Evolutionary conservation across 2,329 filamentous ascomycete species (phyloP).

Genomic region (Aureobasidium sp.): DNA sequence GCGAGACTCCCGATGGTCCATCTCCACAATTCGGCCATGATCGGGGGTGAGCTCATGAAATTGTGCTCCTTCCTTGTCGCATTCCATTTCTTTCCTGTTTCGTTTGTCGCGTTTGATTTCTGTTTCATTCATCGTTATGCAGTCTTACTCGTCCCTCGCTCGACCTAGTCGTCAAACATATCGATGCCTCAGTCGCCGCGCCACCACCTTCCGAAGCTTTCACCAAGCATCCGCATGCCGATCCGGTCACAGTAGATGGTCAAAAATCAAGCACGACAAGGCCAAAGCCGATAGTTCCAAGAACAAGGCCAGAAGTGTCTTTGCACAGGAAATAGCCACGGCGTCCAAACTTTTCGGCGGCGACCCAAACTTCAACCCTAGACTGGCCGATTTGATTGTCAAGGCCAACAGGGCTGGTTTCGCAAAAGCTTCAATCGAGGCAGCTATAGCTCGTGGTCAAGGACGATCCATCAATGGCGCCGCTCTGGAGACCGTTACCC

Average conservation of each 20-base stretch:
- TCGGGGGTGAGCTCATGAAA: not conserved
- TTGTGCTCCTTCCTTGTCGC: not conserved
- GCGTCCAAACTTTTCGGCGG: constrained; percentile 74
- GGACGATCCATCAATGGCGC: constrained; percentile 69
- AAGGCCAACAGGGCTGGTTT: constrained; percentile 80
- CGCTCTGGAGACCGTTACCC: constrained; percentile 66
- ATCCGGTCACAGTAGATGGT: constrained; percentile 88
- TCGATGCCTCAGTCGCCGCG: constrained; percentile 13
- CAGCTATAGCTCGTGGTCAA: constrained; percentile 80
- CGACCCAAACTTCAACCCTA: constrained; percentile 66
- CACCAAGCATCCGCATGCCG: constrained; percentile 16
- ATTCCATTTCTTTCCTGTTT: not conserved
- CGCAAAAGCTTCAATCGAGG: constrained; percentile 77
- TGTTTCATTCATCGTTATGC: not conserved
- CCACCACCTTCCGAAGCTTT: constrained; percentile 12
- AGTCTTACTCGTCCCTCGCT: constrained; percentile 3
- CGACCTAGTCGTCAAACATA: not conserved
- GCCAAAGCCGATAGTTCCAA: constrained; percentile 76
- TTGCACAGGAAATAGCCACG: constrained; percentile 66
- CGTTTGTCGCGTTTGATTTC: not conserved
- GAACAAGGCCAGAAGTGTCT: constrained; percentile 59
- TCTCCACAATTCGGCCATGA: not conserved
- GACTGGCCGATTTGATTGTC: constrained; percentile 64
- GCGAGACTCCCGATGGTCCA: not conserved
- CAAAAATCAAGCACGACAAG: constrained; percentile 93